Conservation (phyloP, 371 early-diverging fungal genomes). For the Mortierella sp. region DNA sequence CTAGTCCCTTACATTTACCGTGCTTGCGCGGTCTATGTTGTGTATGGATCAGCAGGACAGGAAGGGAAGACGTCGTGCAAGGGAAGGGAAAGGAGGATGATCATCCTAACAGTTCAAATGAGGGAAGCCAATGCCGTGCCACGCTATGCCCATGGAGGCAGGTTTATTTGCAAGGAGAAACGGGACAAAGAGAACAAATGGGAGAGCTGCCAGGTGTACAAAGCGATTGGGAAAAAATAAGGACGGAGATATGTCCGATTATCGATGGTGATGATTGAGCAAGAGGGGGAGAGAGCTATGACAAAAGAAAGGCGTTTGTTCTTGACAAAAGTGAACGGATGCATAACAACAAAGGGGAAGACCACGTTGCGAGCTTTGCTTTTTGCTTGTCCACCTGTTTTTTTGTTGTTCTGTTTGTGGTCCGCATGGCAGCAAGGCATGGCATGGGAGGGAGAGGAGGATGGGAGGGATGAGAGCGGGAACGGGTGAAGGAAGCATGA, state of each 20-base stretch:
- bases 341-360: background rate
- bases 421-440: background rate
- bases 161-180: background rate
- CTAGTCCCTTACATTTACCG: background rate
- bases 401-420: background rate
- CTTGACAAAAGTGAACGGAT: background rate
- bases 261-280: conserved; percentile 2
- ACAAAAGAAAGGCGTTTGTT: background rate
- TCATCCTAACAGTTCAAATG: background rate
- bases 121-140: background rate
- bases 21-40: background rate
- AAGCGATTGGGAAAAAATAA: background rate
- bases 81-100: background rate
- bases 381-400: conserved; percentile 2
- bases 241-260: conserved; percentile 11
- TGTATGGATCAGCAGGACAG: conserved; percentile 6
- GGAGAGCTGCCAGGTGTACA: background rate
- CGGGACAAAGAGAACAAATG: too few species aligned
- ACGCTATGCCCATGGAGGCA: background rate
- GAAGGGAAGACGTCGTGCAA: background rate
- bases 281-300: background rate
- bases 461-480: background rate
- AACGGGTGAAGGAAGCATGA: background rate
- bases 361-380: background rate
- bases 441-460: background rate